A percentile compares a stretch with the other conserved stretches of the same genome.
Conservation (phyloP, 169 alveolate species). For the Cardiosporidium cionae region DNA sequence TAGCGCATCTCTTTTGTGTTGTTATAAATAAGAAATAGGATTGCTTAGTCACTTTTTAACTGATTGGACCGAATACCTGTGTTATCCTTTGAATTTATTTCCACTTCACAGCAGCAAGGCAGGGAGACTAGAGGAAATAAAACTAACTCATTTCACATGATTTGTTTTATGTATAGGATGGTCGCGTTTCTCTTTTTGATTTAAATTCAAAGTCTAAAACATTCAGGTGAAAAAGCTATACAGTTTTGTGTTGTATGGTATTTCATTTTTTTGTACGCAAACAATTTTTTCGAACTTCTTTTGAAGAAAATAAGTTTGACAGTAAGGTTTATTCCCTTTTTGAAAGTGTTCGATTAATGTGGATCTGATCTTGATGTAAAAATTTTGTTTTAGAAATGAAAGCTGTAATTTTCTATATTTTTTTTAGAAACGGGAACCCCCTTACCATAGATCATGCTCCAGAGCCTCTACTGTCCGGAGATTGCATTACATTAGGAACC, state of each 20-base stretch:
- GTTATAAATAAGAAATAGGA: not conserved
- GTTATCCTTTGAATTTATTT: not conserved
- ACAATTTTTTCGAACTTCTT: too few species aligned
- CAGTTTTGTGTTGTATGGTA: too few species aligned
- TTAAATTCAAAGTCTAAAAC: constrained; percentile 30
- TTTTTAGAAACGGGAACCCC: not conserved
- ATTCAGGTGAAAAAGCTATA: constrained; percentile 15
- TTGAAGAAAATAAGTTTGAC: too few species aligned
- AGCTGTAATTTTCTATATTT: too few species aligned
- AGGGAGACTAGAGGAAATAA: not conserved
- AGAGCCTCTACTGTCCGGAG: not conserved
- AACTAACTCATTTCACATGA: not conserved
- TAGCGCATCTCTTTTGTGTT: too few species aligned
- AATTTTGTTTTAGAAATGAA: too few species aligned
- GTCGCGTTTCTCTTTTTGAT: constrained; percentile 16
- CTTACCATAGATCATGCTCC: not conserved
- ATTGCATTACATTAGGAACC: not conserved
- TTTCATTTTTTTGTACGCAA: too few species aligned
- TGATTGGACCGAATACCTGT: too few species aligned
- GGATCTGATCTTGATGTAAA: too few species aligned
- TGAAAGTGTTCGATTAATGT: too few species aligned
- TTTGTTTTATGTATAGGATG: constrained; percentile 8
- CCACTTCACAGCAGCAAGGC: not conserved
- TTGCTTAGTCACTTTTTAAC: not conserved
- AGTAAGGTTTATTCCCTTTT: too few species aligned